These are phyloP conservation scores for Cryptosporidium xiaoi DNA, from an alignment of 169 alveolate genomes.

Conservation along the genomic window DNA sequence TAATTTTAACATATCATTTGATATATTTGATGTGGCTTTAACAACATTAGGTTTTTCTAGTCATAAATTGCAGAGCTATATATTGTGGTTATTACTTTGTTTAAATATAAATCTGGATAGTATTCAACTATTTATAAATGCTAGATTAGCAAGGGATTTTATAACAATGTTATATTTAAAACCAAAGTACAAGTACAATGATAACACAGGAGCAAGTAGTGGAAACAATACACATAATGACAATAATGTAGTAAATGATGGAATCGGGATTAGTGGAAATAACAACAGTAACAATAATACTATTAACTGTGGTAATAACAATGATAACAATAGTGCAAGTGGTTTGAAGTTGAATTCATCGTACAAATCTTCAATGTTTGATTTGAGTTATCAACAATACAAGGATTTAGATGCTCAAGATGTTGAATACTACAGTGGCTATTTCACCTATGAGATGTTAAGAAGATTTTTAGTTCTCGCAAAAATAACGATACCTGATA, in stretches of 20 bases:
- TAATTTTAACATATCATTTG: conserved; percentile 42
- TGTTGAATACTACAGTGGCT: conserved; percentile 24
- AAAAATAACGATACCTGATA: conserved; percentile 23
- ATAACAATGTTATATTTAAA: conserved; percentile 23
- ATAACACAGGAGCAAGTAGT: neutral
- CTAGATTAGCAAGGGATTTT: conserved; percentile 34
- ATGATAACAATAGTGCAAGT: neutral
- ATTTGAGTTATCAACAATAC: neutral
- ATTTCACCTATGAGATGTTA: conserved; percentile 51
- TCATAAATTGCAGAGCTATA: conserved; percentile 34
- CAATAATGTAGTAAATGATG: neutral
- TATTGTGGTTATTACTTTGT: conserved; percentile 42
- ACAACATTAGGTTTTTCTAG: conserved; percentile 54
- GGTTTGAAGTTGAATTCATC: neutral
- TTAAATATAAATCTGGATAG: conserved; percentile 15
- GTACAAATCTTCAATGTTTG: conserved; percentile 16
- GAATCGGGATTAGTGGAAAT: neutral
- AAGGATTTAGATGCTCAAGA: conserved; percentile 49
- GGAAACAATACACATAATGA: neutral
- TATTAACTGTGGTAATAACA: neutral
- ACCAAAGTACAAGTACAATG: conserved; percentile 24
- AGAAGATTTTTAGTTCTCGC: conserved; percentile 58
- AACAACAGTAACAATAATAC: neutral
- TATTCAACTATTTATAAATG: conserved; percentile 25
- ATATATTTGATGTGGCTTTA: conserved; percentile 37